Percentiles rank a stretch among this genome's conserved stretches.
These are phyloP conservation scores for Filosporella fistucella DNA, from an alignment of 495 filamentous ascomycete species.

Conservation along the genomic window DNA sequence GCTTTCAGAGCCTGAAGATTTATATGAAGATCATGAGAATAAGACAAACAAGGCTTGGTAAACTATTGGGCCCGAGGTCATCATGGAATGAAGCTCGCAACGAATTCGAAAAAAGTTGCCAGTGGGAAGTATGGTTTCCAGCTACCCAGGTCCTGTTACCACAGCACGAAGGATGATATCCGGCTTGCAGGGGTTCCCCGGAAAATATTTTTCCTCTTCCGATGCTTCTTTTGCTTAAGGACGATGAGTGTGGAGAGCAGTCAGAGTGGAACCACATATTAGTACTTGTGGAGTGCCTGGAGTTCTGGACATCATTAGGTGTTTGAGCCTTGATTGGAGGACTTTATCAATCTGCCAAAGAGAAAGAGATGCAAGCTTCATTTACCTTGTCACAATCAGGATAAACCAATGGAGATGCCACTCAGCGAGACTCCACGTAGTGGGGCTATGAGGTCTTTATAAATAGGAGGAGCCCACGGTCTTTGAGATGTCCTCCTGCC, in stretches of 20 bases:
- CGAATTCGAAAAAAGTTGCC: background rate
- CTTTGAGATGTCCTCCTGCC: background rate
- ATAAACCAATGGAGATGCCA: background rate
- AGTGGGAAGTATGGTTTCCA: background rate
- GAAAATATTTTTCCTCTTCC: background rate
- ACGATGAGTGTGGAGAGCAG: background rate
- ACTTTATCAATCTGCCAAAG: background rate
- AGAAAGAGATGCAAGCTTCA: background rate
- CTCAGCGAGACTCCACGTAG: background rate
- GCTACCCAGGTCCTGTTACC: background rate
- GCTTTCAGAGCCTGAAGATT: background rate
- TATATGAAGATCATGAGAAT: background rate
- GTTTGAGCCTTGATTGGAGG: background rate
- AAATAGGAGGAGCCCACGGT: background rate
- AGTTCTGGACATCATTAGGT: background rate
- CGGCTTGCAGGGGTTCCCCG: slow-evolving; percentile 46
- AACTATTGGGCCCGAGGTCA: background rate
- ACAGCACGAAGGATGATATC: slow-evolving; percentile 27
- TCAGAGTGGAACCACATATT: background rate
- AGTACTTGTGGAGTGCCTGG: background rate
- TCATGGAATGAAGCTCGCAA: background rate
- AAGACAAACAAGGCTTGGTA: background rate
- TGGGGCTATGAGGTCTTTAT: background rate
- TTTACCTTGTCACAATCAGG: background rate
- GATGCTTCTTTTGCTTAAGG: background rate